phyloP scores from a whole-genome alignment of 2,329 filamentous ascomycete species.

The Lachnellula willkommii region DNA sequence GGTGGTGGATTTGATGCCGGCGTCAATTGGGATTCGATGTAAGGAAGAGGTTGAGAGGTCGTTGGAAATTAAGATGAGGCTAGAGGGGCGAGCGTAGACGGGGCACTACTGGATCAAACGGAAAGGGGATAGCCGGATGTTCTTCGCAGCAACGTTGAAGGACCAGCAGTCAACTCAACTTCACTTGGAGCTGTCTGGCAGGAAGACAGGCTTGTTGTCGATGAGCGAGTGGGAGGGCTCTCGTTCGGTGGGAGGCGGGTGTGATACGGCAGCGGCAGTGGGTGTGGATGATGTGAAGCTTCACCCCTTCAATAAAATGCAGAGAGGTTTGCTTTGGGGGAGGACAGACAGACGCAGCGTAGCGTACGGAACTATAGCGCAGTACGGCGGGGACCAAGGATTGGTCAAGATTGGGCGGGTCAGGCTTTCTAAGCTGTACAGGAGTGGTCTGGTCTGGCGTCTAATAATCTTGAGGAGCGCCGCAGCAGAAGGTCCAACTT shows the following conservation, averaged over 20 bases:
- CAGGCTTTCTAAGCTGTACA: neutral
- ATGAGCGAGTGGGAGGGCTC: conserved; percentile 12
- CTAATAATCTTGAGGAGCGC: too few relatives aligned
- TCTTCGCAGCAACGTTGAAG: neutral
- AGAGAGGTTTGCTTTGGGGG: too few relatives aligned
- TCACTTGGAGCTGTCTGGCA: neutral
- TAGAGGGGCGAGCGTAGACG: conserved; percentile 4
- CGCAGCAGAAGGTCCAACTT: too few relatives aligned
- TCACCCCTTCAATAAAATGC: too few relatives aligned
- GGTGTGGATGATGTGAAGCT: too few relatives aligned
- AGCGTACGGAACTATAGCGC: too few relatives aligned
- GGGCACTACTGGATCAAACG: neutral
- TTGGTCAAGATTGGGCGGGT: neutral
- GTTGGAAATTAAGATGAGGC: conserved; percentile 10
- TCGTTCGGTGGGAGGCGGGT: neutral
- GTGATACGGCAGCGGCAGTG: too few relatives aligned
- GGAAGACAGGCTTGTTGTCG: too few relatives aligned
- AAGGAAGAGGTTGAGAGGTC: conserved; percentile 8
- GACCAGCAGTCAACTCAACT: neutral
- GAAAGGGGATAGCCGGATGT: neutral
- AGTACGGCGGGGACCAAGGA: too few relatives aligned
- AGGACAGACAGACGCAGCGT: too few relatives aligned
- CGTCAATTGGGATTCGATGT: conserved; percentile 15
- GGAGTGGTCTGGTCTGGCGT: too few relatives aligned
- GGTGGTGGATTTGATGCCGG: conserved; percentile 11